phyloP scores from a whole-genome alignment of 371 early-diverging fungal genomes.

The Circinella umbellata region DNA sequence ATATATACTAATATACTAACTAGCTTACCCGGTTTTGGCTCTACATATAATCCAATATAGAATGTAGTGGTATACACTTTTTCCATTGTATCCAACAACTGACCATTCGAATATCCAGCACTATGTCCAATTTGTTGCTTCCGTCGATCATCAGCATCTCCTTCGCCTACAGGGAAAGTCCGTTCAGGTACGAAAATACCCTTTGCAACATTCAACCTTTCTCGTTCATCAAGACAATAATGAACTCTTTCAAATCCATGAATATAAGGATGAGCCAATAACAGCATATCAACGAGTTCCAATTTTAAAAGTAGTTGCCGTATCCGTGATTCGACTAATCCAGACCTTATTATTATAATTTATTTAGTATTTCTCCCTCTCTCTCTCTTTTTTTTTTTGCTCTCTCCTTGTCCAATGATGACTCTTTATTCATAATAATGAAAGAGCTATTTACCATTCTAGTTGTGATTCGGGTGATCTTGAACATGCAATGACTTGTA shows the following conservation, averaged over 20 bases:
- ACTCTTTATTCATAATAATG: too few species aligned
- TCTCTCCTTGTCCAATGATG: too few species aligned
- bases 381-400: not conserved
- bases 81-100: conserved; percentile 27
- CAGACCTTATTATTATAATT: conserved; percentile 43
- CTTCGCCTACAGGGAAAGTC: conserved; percentile 39
- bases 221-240: conserved; percentile 65
- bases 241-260: conserved; percentile 81
- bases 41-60: conserved; percentile 83
- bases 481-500: conserved; percentile 90
- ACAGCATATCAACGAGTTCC: conserved; percentile 81
- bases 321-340: conserved; percentile 93
- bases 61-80: conserved; percentile 79
- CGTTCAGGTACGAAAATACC: conserved; percentile 56
- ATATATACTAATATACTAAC: not conserved
- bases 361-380: not conserved
- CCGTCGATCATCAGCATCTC: conserved; percentile 40
- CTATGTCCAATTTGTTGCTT: conserved; percentile 35
- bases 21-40: conserved; percentile 53
- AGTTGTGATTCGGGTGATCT: conserved; percentile 74
- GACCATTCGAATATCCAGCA: conserved; percentile 30
- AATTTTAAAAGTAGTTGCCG: conserved; percentile 90
- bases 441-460: conserved; percentile 52
- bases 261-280: conserved; percentile 89
- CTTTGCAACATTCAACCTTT: conserved; percentile 65